Percentiles rank a stretch among this genome's conserved stretches.
These are phyloP conservation scores for Artemisia argyi DNA, from an alignment of 129 eudicot species.

Conservation along the genomic window DNA sequence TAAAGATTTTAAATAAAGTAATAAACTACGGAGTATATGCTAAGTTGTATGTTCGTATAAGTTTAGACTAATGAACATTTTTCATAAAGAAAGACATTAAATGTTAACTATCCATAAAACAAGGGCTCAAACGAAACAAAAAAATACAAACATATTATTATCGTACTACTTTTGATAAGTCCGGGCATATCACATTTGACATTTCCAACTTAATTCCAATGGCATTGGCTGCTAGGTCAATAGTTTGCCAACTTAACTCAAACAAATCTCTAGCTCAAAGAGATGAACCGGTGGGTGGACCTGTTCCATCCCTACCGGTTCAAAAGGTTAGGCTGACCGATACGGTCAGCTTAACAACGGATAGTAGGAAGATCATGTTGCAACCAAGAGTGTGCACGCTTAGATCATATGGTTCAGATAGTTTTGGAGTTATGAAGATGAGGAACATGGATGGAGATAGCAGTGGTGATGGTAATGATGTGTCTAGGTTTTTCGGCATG, in stretches of 20 bases:
- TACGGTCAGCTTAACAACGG: constrained; percentile 8
- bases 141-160: constrained; percentile 22
- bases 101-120: neutral
- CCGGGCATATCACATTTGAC: constrained; percentile 11
- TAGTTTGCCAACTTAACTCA: constrained; percentile 47
- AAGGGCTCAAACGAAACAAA: constrained; percentile 8
- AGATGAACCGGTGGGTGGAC: constrained; percentile 24
- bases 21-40: too few relatives aligned
- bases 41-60: too few relatives aligned
- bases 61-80: too few relatives aligned
- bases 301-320: constrained; percentile 24
- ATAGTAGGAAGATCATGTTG: constrained; percentile 56
- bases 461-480: constrained; percentile 31
- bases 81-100: neutral
- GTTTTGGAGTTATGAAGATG: constrained; percentile 46
- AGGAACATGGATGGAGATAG: constrained; percentile 19
- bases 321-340: constrained; percentile 37
- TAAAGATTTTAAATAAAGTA: too few relatives aligned
- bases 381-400: constrained; percentile 91
- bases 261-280: constrained; percentile 34
- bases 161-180: neutral
- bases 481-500: constrained; percentile 68
- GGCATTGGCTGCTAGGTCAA: constrained; percentile 62
- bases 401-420: constrained; percentile 70
- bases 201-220: constrained; percentile 21